phyloP scores from a whole-genome alignment of 2,329 filamentous ascomycete species.

The Aphanoascus verrucosus region DNA sequence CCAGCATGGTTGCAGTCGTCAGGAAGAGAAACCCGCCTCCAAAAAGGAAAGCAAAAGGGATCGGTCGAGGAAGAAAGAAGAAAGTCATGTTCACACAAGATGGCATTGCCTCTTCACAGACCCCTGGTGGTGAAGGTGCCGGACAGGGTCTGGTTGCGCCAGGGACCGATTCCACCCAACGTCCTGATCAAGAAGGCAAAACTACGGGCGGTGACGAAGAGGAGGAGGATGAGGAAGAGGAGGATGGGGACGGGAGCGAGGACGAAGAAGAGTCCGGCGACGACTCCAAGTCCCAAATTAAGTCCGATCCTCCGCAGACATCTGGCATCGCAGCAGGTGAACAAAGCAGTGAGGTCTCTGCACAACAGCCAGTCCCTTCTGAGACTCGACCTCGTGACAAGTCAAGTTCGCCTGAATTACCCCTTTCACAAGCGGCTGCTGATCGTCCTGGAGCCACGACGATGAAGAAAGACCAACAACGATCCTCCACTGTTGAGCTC shows the following conservation, averaged over 20 bases:
- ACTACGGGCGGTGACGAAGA: slow-evolving; percentile 35
- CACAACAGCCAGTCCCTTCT: slow-evolving; percentile 6
- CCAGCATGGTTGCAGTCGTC: slow-evolving; percentile 39
- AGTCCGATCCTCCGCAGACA: slow-evolving; percentile 16
- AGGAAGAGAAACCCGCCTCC: slow-evolving; percentile 58
- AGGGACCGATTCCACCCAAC: slow-evolving; percentile 25
- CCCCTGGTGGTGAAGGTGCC: slow-evolving; percentile 32
- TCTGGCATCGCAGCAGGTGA: slow-evolving; percentile 23
- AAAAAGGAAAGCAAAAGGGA: slow-evolving; percentile 69
- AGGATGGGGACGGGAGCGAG: slow-evolving; percentile 41
- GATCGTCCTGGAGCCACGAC: slow-evolving; percentile 16
- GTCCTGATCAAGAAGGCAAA: background rate
- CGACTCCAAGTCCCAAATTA: slow-evolving; percentile 34
- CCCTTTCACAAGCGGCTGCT: slow-evolving; percentile 1
- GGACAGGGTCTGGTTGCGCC: slow-evolving; percentile 21
- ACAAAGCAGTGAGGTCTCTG: slow-evolving; percentile 1
- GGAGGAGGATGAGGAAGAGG: slow-evolving; percentile 34
- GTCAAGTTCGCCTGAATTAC: slow-evolving; percentile 1
- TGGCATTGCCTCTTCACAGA: slow-evolving; percentile 30
- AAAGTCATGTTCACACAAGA: slow-evolving; percentile 50
- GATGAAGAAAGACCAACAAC: slow-evolving; percentile 12
- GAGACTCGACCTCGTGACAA: background rate
- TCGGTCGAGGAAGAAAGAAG: slow-evolving; percentile 67
- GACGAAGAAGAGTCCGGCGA: slow-evolving; percentile 43
- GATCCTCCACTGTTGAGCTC: background rate